Evolutionary conservation across 257 asterid species (phyloP), one percentile per base, ranked within the genome.

Genomic region (Primulina huaijiensis): DNA sequence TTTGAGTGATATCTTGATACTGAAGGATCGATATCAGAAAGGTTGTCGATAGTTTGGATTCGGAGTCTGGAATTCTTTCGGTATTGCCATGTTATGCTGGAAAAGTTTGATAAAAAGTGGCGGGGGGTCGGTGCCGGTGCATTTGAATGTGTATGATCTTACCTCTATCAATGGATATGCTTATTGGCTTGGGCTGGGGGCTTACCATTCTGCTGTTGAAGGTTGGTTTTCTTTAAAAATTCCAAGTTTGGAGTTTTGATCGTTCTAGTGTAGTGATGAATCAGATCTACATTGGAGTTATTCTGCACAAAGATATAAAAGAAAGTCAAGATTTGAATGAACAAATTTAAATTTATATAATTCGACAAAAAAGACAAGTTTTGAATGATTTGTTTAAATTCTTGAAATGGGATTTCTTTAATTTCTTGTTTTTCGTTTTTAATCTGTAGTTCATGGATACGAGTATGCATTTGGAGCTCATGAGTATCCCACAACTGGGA

Each of bases 101-200:
- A 89, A 78, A 78, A 84, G 74, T 33, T 66, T 79, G 46, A 80
- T 77, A 9, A 76, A 75, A 50, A 77, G 64, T 55, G 70, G 77
- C 34, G 76, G 79, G 5, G 96, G 92, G 69, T 81, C 96, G 29
- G 91, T 79, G 3, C 84, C 90, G 2, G 97, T 90, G 55, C 76
- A 87, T 74, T 79, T 90, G 20, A 90, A 90, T 67, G 95, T 90
- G 5, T 90, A 90, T 69, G 97, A 90, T 81, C 86, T 90, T 19
- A 88, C 95, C 29, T 29, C 93, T 30, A 82, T 88, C 31, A 90
- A 90, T 62, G 91, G 92, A 57, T 90, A 87, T 59, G 97, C 96
- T 72, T 89, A 89, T 52, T 90, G 97, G 97, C 68, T 90, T 25
- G 97, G 97, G 30, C 95, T 90, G 17, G 97, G 96, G 16, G 96